phyloP scores from a whole-genome alignment of 1,139 yeast species.

The Pichia sp. region DNA sequence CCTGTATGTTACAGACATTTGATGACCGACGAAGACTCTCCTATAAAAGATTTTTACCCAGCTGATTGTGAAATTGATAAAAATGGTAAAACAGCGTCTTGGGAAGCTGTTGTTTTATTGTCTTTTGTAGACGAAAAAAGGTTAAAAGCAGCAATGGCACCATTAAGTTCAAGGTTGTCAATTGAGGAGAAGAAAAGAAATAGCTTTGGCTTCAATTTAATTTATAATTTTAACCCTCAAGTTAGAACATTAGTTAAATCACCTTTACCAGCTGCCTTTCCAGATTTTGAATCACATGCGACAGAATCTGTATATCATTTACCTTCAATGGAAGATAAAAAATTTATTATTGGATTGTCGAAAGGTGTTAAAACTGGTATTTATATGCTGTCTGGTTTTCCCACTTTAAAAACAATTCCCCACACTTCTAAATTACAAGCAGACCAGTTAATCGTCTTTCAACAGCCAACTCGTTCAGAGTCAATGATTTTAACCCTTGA shows the following conservation, averaged over 20 bases:
- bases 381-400: constrained; percentile 82
- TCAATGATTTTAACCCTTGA: constrained; percentile 65
- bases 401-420: constrained; percentile 67
- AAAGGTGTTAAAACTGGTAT: constrained; percentile 67
- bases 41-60: constrained; percentile 89
- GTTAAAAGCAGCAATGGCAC: constrained; percentile 63
- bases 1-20: constrained; percentile 73
- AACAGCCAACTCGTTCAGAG: constrained; percentile 77
- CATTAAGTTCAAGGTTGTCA: constrained; percentile 53
- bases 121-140: constrained; percentile 86
- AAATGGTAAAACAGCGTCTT: constrained; percentile 91
- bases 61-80: constrained; percentile 79
- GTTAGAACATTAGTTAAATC: constrained; percentile 62
- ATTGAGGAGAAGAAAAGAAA: constrained; percentile 72
- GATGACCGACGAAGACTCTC: constrained; percentile 84
- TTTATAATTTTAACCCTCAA: constrained; percentile 74
- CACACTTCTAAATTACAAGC: constrained; percentile 43
- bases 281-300: constrained; percentile 75
- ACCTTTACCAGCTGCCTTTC: constrained; percentile 73
- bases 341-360: constrained; percentile 53
- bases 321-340: constrained; percentile 42
- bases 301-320: constrained; percentile 50
- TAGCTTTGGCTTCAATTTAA: constrained; percentile 61
- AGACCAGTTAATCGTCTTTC: constrained; percentile 65
- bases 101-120: constrained; percentile 98